Evolutionary conservation across 106 monocot genomes (phyloP), one percentile per base, ranked within the genome.

Genomic region (Gastrodia elata): DNA sequence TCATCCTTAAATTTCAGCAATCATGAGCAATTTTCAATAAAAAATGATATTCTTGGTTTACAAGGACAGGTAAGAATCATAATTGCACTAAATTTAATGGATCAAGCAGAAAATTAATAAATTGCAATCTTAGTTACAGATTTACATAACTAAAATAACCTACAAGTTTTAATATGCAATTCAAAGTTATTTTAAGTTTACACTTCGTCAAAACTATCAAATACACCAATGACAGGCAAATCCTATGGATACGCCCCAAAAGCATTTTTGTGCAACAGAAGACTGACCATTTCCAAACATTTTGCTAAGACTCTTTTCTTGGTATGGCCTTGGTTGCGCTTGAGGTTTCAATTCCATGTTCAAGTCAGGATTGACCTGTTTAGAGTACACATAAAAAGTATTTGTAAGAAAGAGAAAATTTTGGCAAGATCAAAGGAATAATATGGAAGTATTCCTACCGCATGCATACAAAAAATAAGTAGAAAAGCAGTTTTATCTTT

Each of bases 271-370:
- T 30, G 22, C 26, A 77, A n/a, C 38, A 72, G 27, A 52, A 13
- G 39, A 39, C 79, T 71, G 71, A 92, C 95, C 98, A 84, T 98
- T 98, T 59, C 98, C 98, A 87, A 98, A 98, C 98, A 98, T 98
- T 77, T 98, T 98, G 78, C 98, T 98, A 25, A 98, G 93, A 87
- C 98, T 98, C 80, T 98, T 98, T 68, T 93, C 98, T 80, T 98
- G 98, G 68, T 98, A 98, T 74, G 98, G 98, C 77, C 98, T 98
- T 64, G 98, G 93, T 76, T 88, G 93, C 35, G 98, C 93, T 68
- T 98, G 88, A 70, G 98, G 98, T 74, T 91, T 93, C 79, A 98
- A 79, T 83, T 98, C 98, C 86, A 98, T 91, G 37, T 87, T 88
- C 69, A 98, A 81, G 70, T 98, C 98, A 69, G 93, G 98, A 67